phyloP scores from a whole-genome alignment of 176 grass and related monocot genomes.

The Elymus sibiricus region DNA sequence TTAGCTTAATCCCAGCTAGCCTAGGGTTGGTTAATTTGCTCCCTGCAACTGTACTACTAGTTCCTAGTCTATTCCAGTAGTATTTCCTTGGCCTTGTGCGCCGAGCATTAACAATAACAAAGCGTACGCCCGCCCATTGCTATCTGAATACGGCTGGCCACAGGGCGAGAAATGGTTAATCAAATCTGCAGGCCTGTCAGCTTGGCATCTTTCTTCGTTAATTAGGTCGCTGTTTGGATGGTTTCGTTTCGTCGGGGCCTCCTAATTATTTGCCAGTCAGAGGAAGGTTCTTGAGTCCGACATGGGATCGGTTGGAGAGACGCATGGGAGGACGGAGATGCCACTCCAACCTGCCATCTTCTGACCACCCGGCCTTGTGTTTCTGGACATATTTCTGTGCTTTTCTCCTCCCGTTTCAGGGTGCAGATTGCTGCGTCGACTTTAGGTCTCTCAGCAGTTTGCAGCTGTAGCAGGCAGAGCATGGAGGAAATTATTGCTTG shows the following conservation, averaged over 20 bases:
- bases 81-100: constrained; percentile 6
- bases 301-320: neutral
- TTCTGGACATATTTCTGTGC: neutral
- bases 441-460: neutral
- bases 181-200: constrained; percentile 22
- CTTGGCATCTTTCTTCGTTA: constrained; percentile 27
- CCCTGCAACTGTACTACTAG: neutral
- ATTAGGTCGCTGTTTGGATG: constrained; percentile 9
- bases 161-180: constrained; percentile 4
- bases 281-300: constrained; percentile 42
- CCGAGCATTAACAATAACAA: neutral
- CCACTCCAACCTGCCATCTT: neutral
- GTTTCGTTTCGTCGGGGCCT: neutral
- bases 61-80: neutral
- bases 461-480: neutral
- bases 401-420: neutral
- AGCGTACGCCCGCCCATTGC: neutral
- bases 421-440: neutral
- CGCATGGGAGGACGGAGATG: neutral
- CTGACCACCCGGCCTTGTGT: neutral
- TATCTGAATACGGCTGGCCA: neutral
- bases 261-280: neutral
- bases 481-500: neutral
- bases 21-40: neutral
- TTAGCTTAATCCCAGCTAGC: neutral